Evolutionary conservation across 768 basidiomycete genomes (phyloP).

Genomic region (Amanita thiersii): DNA sequence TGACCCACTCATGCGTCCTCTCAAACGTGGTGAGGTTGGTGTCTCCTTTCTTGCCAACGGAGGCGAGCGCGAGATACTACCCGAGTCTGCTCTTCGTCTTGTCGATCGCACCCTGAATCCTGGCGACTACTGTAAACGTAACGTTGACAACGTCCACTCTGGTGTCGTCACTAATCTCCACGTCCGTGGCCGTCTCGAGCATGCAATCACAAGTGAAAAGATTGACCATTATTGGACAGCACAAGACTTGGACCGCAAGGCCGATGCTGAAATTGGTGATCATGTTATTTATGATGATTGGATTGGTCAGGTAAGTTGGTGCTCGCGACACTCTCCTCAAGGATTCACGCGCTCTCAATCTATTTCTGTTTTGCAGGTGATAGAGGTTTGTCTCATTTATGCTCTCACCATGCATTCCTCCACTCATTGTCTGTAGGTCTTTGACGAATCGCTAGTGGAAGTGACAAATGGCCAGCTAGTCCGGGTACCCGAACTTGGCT

Average conservation of each 20-base stretch:
- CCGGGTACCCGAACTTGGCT: constrained; percentile 69
- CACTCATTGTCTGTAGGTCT: constrained; percentile 42
- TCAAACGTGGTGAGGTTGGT: constrained; percentile 75
- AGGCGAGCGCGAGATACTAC: constrained; percentile 59
- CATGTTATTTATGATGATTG: constrained; percentile 80
- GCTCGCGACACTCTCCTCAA: not conserved
- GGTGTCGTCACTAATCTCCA: constrained; percentile 64
- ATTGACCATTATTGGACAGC: constrained; percentile 57
- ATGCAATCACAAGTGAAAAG: constrained; percentile 58
- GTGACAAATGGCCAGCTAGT: constrained; percentile 57
- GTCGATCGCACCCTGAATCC: constrained; percentile 71
- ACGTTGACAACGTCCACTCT: constrained; percentile 62
- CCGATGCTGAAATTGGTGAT: constrained; percentile 68
- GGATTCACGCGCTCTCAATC: constrained; percentile 2
- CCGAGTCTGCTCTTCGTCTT: constrained; percentile 59
- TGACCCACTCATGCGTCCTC: constrained; percentile 71
- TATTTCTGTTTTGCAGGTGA: constrained; percentile 36
- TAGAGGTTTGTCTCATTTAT: constrained; percentile 49
- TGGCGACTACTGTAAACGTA: constrained; percentile 79
- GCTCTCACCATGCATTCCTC: constrained; percentile 9
- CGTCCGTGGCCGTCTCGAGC: constrained; percentile 61
- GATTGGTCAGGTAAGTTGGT: constrained; percentile 74
- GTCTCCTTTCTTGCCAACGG: constrained; percentile 53
- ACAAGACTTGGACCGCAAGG: constrained; percentile 47
- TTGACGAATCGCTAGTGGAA: constrained; percentile 75